A percentile compares a stretch with the other conserved stretches of the same genome.
These are phyloP conservation scores for Cercospora janseana DNA, from an alignment of 2,329 filamentous ascomycete genomes.

Conservation along the genomic window DNA sequence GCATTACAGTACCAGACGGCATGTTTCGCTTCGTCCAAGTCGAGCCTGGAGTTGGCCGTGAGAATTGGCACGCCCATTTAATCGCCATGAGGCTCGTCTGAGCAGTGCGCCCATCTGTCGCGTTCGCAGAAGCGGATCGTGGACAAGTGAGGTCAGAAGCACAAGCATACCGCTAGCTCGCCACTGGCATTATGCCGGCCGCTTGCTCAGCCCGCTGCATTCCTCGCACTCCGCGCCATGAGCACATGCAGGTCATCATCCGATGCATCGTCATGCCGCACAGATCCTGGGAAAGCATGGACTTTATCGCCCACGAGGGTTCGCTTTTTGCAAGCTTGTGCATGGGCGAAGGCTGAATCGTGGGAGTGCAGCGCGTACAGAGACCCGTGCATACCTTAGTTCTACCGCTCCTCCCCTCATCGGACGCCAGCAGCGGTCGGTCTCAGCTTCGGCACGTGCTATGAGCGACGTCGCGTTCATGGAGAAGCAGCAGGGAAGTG, in stretches of 20 bases:
- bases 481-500: too few relatives aligned
- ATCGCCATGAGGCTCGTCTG: too few relatives aligned
- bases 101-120: too few relatives aligned
- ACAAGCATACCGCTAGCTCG: too few relatives aligned
- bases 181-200: slow-evolving; percentile 3
- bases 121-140: too few relatives aligned
- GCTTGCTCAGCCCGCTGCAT: neutral
- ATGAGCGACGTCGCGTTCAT: too few relatives aligned
- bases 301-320: slow-evolving; percentile 2
- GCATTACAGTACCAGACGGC: too few relatives aligned
- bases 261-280: slow-evolving; percentile 8
- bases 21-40: too few relatives aligned
- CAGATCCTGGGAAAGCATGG: slow-evolving; percentile 6
- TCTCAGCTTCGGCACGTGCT: too few relatives aligned
- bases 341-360: neutral
- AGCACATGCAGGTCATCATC: neutral
- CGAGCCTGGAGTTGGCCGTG: too few relatives aligned
- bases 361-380: neutral
- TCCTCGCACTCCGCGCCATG: neutral
- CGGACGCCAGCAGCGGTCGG: too few relatives aligned
- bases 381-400: neutral
- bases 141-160: slow-evolving; percentile 3
- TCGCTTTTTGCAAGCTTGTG: neutral
- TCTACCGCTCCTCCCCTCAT: neutral
- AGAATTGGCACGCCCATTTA: too few relatives aligned